phyloP scores from a whole-genome alignment of 352 stramenopile genomes.

The Stephanocyclus meneghinianus region DNA sequence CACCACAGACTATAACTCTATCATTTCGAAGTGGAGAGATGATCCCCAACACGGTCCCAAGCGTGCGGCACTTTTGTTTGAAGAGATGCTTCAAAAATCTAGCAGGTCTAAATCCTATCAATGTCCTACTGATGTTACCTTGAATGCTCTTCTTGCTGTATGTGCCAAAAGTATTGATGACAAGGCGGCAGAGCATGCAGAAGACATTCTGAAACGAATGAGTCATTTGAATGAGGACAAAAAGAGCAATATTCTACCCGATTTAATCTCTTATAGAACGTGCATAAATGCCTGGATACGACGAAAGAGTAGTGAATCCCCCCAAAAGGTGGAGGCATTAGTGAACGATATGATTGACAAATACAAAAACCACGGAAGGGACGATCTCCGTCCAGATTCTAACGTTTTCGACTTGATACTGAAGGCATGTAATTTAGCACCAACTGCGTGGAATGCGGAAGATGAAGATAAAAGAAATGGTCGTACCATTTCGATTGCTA shows the following conservation, averaged over 20 bases:
- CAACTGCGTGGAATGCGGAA: slow-evolving; percentile 27
- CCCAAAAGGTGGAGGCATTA: slow-evolving; percentile 31
- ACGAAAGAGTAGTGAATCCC: slow-evolving; percentile 18
- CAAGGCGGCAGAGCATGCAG: slow-evolving; percentile 30
- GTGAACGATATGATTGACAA: slow-evolving; percentile 47
- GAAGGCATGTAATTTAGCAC: slow-evolving; percentile 39
- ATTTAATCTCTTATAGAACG: slow-evolving; percentile 38
- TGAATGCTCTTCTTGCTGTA: slow-evolving; percentile 48
- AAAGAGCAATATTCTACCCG: slow-evolving; percentile 28
- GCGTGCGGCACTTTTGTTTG: slow-evolving; percentile 39
- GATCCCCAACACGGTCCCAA: slow-evolving; percentile 31
- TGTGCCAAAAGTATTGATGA: slow-evolving; percentile 40
- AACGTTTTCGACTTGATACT: slow-evolving; percentile 48
- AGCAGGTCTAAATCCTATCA: slow-evolving; percentile 2
- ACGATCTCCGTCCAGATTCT: slow-evolving; percentile 40
- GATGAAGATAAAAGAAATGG: slow-evolving; percentile 14
- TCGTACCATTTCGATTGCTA: slow-evolving; percentile 45
- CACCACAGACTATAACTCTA: slow-evolving; percentile 31
- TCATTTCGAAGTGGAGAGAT: slow-evolving; percentile 49
- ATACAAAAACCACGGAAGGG: slow-evolving; percentile 27
- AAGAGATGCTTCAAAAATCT: slow-evolving; percentile 36
- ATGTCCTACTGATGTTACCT: slow-evolving; percentile 26
- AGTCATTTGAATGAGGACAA: slow-evolving; percentile 27
- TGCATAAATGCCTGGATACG: slow-evolving; percentile 47
- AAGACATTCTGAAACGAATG: slow-evolving; percentile 22